Base-by-base conservation (phyloP, 768 basidiomycete genomes). In the Baorangia bicolor region DNA sequence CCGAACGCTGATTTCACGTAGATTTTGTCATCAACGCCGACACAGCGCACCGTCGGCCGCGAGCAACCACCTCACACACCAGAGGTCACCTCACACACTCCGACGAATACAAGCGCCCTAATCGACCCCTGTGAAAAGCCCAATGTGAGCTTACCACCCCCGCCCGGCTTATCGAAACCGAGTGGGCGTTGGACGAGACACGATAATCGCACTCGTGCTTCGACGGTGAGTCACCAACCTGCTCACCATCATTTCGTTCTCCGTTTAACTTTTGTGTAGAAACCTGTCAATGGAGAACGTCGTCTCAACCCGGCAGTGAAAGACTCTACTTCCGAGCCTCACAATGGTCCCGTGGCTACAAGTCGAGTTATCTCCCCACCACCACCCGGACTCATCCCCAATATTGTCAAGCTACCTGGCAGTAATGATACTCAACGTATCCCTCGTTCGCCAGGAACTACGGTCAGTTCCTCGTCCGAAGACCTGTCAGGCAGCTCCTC, bases 381-480 rank as follows among this genome's bases (percentile, higher is more conserved):
- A 0, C 59, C 56, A 9, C 2, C 51, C 0, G 53, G 31, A 23
- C 2, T 46, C 14, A 20, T 54, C 2, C 1, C 33, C 1, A 39
- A 5, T 18, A 2, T 11, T 16, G 66, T 69, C 21, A 69, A 49
- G 44, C 16, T 62, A 4, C 55, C 64, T 11, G 4, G 6, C 1
- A 44, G 3, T 1, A 38, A 55, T 18, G 27, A 37, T 2, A 16
- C 18, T 2, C 53, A 33, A 30, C 38, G 5, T 0, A 18, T 11
- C 4, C 64, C 64, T 18, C 49, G 23, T 6, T 67, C 67, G 3
- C 67, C 67, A 6, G 12, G 57, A 40, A 25, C 43, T 1, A 35
- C 58, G 0, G 18, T 16, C 0, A 62, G 56, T 39, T 62, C 62
- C 4, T 7, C 56, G 13, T 67, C 67, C 6, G 67, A 64, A 46